These are phyloP conservation scores for Xanthoparmelia taractica DNA, from an alignment of 495 filamentous ascomycete species.

Conservation along the genomic window DNA sequence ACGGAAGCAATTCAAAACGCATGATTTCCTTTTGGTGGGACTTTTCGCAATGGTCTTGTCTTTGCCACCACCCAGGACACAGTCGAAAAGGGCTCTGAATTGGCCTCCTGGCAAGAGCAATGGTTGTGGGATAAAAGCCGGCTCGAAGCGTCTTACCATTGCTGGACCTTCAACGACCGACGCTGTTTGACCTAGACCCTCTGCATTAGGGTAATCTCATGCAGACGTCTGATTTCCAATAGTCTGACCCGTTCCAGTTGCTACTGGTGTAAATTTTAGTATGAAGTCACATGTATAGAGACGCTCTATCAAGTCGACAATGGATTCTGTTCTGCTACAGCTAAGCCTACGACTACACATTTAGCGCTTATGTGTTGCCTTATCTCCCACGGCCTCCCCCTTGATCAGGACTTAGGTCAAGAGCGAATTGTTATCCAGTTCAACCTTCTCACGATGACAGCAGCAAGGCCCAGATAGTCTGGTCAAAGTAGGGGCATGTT, in stretches of 20 bases:
- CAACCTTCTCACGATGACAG: no score
- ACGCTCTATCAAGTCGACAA: no score
- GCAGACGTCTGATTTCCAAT: not conserved
- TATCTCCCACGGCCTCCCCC: no score
- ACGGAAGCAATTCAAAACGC: not conserved
- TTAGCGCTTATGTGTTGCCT: no score
- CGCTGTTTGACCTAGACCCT: not conserved
- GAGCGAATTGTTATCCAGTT: no score
- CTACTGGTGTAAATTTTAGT: no score
- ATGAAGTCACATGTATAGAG: no score
- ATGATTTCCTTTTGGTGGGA: not conserved
- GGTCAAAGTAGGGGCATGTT: no score
- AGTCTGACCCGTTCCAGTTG: not conserved
- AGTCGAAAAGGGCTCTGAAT: not conserved
- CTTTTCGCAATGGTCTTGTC: not conserved
- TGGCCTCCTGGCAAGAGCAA: not conserved
- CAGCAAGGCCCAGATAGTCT: no score
- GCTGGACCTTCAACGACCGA: not conserved
- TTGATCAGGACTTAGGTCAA: no score
- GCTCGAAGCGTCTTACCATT: not conserved
- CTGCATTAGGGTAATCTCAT: not conserved
- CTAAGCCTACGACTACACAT: no score
- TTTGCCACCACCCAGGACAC: not conserved
- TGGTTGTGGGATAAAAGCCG: not conserved
- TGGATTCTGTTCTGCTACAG: no score